Base-by-base conservation (phyloP, 1,139 yeast species). In the Lodderomyces beijingensis region DNA sequence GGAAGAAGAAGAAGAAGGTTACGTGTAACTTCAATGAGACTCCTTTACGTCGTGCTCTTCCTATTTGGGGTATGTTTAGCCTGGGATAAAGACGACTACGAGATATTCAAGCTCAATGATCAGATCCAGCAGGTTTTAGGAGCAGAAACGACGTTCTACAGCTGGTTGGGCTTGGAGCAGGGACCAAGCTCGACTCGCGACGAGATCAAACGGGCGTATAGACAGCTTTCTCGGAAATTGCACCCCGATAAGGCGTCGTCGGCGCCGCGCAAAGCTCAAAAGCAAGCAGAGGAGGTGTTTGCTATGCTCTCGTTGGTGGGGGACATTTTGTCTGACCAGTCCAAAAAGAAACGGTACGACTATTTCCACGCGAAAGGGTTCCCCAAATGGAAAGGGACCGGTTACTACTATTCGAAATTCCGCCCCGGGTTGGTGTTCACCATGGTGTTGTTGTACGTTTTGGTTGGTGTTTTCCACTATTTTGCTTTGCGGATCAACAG, bases 321-420 rank as follows among this genome's bases (percentile, higher is more conserved):
- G 30, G 75, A 82, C 48, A 79, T 88, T 36, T 69, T 89, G 38
- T 65, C 88, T 40, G 72, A 67, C 37, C 72, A 74, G 31, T 67
- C 75, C 7, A 70, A 74, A 38, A 76, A 82, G 40, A 81, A 79
- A 43, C 69, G 91, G 12, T 91, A 91, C 54, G 97, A 91, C 55
- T 89, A 79, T 56, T 91, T 86, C 58, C 64, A 84, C 37, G 66
- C 73, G 25, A 75, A 79, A 45, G 99, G 98, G 3, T 91, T 91
- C 58, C 99, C 98, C 4, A 70, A 70, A 38, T 86, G 85, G 76
- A 77, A 73, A 38, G 75, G 73, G 0, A 60, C 73, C 2, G 74
- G 68, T 0, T 77, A 73, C 51, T 64, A 60, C 34, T 74, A 73
- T 42, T 57, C 73, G 28, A 65, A 70, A 47, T 80, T 75, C 54